Evolutionary conservation across 2,329 filamentous ascomycete species (phyloP), one percentile per base, ranked within the genome.

Genomic region (Lithohypha guttulata): DNA sequence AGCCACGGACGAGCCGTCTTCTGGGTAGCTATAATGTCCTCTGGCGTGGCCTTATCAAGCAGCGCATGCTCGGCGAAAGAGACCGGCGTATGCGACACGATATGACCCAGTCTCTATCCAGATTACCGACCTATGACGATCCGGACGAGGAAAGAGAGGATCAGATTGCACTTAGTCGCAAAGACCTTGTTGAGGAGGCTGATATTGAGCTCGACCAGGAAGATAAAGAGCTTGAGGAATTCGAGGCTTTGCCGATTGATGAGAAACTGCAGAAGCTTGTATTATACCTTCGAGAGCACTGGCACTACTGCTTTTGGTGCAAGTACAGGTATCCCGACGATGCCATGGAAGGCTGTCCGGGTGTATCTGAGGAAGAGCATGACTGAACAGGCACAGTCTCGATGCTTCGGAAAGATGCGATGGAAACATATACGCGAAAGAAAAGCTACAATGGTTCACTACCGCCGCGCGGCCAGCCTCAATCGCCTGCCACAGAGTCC

Each of bases 271-370:
- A 66, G 6, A 75, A 67, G 50, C 59, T 93, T 10, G 70, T 94
- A 7, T 58, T 63, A 13, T 78, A 83, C 59, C 59, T 98, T 39
- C 73, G 91, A 25, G 66, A 76, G 34, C 72, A 73, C 54, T 75
- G 85, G 54, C 62, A 69, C 30, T 98, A 98, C 57, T 98, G 91
- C 63, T 94, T 95, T 57, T 98, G 87, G 83, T 98, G 91, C 62
- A 96, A 95, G 59, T 81, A 73, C 59, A 67, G 68, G 37, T 98
- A 95, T 57, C 73, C 77, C 21, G 56, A 57, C 13, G 50, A 52
- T 0, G 77, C 85, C 53, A 79, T 95, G 80, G 84, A 91, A 9
- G 87, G 84, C 0, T 98, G 91, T 66, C 89, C 91, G 0, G 91
- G 91, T 1, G 41, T 79, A 23, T 82, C 77, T 0, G 91, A 95